These are phyloP conservation scores for Picochlorum sp. DNA, from an alignment of 139 green algal species.

Conservation along the genomic window DNA sequence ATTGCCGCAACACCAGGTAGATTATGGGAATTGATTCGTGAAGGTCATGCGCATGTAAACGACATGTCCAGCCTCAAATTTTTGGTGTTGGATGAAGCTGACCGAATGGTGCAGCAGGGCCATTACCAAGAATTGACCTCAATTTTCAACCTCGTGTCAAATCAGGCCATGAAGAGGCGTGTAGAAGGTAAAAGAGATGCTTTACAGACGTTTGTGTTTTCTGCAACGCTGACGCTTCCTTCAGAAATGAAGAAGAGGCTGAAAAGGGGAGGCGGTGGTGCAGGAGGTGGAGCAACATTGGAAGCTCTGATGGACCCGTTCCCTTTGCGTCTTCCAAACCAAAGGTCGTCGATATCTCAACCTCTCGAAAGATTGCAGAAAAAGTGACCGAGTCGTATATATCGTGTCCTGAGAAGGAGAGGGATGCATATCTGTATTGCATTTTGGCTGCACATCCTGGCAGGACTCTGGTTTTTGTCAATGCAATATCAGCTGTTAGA, in stretches of 20 bases:
- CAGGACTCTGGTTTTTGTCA: conserved; percentile 89
- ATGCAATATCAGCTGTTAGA: conserved; percentile 69
- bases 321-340: conserved; percentile 41
- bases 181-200: conserved; percentile 9
- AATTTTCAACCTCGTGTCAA: conserved; percentile 57
- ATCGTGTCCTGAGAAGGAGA: conserved; percentile 49
- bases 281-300: conserved; percentile 49
- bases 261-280: conserved; percentile 49
- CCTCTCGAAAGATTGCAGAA: conserved; percentile 38
- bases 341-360: conserved; percentile 77
- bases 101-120: conserved; percentile 54
- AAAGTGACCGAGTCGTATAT: conserved; percentile 49
- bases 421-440: conserved; percentile 81
- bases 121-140: conserved; percentile 56
- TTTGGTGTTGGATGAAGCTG: conserved; percentile 78
- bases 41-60: conserved; percentile 20
- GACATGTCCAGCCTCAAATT: conserved; percentile 37
- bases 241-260: conserved; percentile 53
- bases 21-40: conserved; percentile 44
- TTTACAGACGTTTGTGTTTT: conserved; percentile 94
- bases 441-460: conserved; percentile 71
- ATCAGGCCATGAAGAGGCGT: conserved; percentile 5
- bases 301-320: conserved; percentile 74
- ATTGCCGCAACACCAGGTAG: conserved; percentile 69
- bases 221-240: conserved; percentile 90